Base-by-base conservation (phyloP, 495 filamentous ascomycete genomes). In the Penicillium pancosmium region DNA sequence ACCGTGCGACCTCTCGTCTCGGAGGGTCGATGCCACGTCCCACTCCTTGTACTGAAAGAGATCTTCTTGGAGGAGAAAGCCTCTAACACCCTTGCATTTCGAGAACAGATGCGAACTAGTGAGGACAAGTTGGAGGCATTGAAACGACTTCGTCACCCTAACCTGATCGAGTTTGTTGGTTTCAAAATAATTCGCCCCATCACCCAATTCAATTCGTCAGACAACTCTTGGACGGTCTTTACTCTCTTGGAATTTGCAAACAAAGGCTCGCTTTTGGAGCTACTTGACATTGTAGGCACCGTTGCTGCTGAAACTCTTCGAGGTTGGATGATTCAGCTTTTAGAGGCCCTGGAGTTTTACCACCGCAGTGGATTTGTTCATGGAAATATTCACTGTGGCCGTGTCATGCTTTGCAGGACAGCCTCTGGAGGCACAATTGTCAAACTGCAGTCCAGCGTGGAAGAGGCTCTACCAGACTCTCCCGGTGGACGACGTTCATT, bases 311-410 rank as follows among this genome's bases (percentile, higher is more conserved):
- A 83, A 59, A 90, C 86, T 62, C 85, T 89, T 38, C 86, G 91
- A 48, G 83, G 89, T 51, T 97, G 91, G 90, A 91, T 90, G 44
- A 87, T 91, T 48, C 89, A 93, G 62, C 78, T 98, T n/a, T 85
- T 98, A 25, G 91, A 97, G 70, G 94, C 86, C 0, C 79, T 98
- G 31, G 91, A 92, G 48, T 93, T 87, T 68, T 84, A 93, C 54
- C 93, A 97, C 68, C 85, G 84, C 52, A 86, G 90, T 66, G 91
- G 91, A 15, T 80, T 94, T 38, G 77, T 91, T 21, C 95, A 98
- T 70, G 87, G 87, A 57, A 83, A 86, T 63, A 82, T 98, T 21
- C 89, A 93, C 63, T 79, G 86, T 13, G 78, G 83, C 18, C 93
- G 92, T 63, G 78, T 97, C 41, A 82, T 97, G 19, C 73, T 98